Conservation (phyloP, 805 yeast species). For the Metahyphopichia silvanorum region DNA sequence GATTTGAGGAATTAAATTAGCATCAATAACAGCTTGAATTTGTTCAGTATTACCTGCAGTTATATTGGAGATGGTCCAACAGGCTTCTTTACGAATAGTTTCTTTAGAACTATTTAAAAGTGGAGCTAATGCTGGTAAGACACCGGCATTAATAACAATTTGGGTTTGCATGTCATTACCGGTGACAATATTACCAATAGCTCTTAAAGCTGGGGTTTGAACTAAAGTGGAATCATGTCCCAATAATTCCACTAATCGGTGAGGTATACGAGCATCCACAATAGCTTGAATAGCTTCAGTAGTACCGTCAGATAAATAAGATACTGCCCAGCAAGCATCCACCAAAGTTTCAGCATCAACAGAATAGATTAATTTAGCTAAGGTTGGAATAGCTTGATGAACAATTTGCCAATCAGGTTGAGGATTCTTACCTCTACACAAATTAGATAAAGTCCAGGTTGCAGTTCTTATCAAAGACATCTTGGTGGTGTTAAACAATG, state of each 20-base stretch:
- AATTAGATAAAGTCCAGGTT: constrained; percentile 94
- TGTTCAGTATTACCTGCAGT: constrained; percentile 97
- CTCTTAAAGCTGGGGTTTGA: constrained; percentile 96
- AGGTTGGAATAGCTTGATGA: constrained; percentile 82
- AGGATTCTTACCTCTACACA: constrained; percentile 95
- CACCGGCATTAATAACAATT: constrained; percentile 89
- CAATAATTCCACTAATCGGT: constrained; percentile 86
- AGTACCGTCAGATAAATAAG: constrained; percentile 91
- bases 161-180: constrained; percentile 97
- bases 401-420: constrained; percentile 94
- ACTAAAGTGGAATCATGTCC: constrained; percentile 80
- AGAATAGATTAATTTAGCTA: constrained; percentile 87
- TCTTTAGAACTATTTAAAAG: constrained; percentile 84
- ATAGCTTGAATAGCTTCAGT: constrained; percentile 94
- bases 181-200: constrained; percentile 96
- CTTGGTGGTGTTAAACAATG: constrained; percentile 74
- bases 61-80: constrained; percentile 98
- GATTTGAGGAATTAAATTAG: constrained; percentile 88
- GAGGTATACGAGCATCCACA: constrained; percentile 92
- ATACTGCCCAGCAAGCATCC: constrained; percentile 99
- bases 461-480: constrained; percentile 94
- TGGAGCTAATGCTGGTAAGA: constrained; percentile 77
- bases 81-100: constrained; percentile 92
- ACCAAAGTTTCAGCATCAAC: constrained; percentile 90
- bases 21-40: constrained; percentile 94